Evolutionary conservation across 2,329 filamentous ascomycete species (phyloP), one percentile per base, ranked within the genome.

Genomic region (Fusarium palustre): DNA sequence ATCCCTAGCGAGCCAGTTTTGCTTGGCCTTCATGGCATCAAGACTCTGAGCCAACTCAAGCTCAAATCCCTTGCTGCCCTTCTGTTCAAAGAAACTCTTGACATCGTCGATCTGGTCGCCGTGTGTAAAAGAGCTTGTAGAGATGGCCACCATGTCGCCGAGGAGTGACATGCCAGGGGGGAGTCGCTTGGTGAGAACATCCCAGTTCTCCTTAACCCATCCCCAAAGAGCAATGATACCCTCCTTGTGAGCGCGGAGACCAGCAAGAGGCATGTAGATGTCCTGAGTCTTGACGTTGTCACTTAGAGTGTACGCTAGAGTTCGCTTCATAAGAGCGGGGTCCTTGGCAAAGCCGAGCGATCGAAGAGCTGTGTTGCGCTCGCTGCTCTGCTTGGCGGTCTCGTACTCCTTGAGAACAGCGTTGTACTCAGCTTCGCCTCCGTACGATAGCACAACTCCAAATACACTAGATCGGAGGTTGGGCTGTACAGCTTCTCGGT

Each of bases 261-360:
- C 92, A 34, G 89, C 88, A 39, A 96, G 87, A 2, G 95, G 94
- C 77, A 97, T 89, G 82, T 97, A 97, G 69, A 97, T 90, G 79
- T 98, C 95, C 80, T 97, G 95, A 69, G 92, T 93, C 84, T 97
- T 97, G 80, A 97, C 91, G 71, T 97, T 91, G 66, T 90, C 88
- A 78, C 89, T 89, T 59, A 94, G 86, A 33, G 94, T 86, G 68
- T 97, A 84, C 31, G 84, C 87, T 16, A 98, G 86, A 5, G 94
- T 95, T 66, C 89, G 88, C 83, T 96, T 84, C 78, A 97, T 95
- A 49, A 97, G 87, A 70, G 91, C 88, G 2, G 92, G 90, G 59
- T 92, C 86, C 77, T 90, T 90, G 47, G 93, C 90, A 52, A 93
- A 89, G 52, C 95, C 95, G 24, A 98, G 86, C 33, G 87, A 88